Conservation (phyloP, 371 early-diverging fungal species). For the Entomophthora muscae region DNA sequence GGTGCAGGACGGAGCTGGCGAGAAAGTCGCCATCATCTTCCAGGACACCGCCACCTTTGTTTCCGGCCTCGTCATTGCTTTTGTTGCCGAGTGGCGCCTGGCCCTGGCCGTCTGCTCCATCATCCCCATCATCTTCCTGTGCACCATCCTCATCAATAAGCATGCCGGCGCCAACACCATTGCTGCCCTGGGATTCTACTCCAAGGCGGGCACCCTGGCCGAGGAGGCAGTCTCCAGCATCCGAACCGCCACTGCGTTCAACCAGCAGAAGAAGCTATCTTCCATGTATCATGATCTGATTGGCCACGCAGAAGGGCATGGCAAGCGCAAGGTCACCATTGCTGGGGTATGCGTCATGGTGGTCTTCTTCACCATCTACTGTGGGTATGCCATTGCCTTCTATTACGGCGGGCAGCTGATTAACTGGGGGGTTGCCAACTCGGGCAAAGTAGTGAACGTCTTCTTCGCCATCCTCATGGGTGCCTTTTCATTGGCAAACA, state of each 20-base stretch:
- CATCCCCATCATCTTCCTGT: conserved; percentile 15
- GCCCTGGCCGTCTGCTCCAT: conserved; percentile 44
- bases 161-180: conserved; percentile 30
- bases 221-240: conserved; percentile 73
- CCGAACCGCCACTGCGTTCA: conserved; percentile 75
- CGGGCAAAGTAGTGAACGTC: conserved; percentile 26
- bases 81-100: conserved; percentile 67
- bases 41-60: conserved; percentile 54
- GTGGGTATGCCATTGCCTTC: conserved; percentile 43
- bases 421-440: conserved; percentile 18
- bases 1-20: conserved; percentile 72
- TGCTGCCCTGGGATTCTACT: conserved; percentile 31
- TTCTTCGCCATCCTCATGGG: conserved; percentile 31
- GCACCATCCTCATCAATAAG: conserved; percentile 43
- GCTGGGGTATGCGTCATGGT: conserved; percentile 37
- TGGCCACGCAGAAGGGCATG: conserved; percentile 28
- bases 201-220: conserved; percentile 44
- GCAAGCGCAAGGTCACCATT: conserved; percentile 27
- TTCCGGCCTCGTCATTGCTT: conserved; percentile 76
- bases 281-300: conserved; percentile 34
- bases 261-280: conserved; percentile 47
- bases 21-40: conserved; percentile 60
- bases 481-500: conserved; percentile 23
- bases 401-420: conserved; percentile 36
- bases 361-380: conserved; percentile 37